phyloP scores from a whole-genome alignment of 2,329 filamentous ascomycete genomes.

The Sporothrix pallida region DNA sequence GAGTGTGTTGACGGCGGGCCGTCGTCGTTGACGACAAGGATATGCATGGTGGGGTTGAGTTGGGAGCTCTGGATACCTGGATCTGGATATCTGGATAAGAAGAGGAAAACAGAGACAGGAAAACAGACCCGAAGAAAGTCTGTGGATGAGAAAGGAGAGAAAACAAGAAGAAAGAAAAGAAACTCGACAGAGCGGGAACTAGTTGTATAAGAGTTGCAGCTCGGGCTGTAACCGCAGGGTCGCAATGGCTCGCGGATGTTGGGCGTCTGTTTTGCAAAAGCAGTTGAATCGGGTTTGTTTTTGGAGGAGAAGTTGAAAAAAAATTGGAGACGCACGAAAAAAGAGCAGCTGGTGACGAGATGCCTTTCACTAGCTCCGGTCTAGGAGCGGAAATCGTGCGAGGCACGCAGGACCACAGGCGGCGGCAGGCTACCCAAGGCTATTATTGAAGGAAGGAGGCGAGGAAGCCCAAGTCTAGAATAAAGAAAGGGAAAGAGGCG shows the following conservation, averaged over 20 bases:
- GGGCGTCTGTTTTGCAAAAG: neutral
- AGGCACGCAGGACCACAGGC: neutral
- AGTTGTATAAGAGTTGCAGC: neutral
- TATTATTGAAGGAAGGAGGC: neutral
- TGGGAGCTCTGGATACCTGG: neutral
- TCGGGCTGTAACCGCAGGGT: neutral
- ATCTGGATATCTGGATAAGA: neutral
- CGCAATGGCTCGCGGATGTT: conserved; percentile 16
- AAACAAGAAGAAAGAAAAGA: neutral
- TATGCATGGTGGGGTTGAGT: conserved; percentile 57
- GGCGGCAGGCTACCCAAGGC: neutral
- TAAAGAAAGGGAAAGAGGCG: neutral
- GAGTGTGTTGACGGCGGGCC: conserved; percentile 78
- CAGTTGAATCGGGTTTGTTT: neutral
- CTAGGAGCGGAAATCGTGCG: conserved; percentile 25
- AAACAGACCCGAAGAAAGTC: neutral
- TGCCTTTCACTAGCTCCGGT: conserved; percentile 23
- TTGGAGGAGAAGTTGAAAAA: neutral
- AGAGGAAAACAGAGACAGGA: neutral
- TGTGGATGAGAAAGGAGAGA: neutral
- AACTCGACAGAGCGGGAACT: neutral
- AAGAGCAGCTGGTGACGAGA: conserved; percentile 7
- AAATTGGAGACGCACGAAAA: conserved; percentile 15
- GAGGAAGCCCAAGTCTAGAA: too few relatives aligned
- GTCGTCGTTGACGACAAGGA: conserved; percentile 77